These are phyloP conservation scores for Stenogyne calaminthoides DNA, from an alignment of 305 asterid genomes.

Conservation along the genomic window DNA sequence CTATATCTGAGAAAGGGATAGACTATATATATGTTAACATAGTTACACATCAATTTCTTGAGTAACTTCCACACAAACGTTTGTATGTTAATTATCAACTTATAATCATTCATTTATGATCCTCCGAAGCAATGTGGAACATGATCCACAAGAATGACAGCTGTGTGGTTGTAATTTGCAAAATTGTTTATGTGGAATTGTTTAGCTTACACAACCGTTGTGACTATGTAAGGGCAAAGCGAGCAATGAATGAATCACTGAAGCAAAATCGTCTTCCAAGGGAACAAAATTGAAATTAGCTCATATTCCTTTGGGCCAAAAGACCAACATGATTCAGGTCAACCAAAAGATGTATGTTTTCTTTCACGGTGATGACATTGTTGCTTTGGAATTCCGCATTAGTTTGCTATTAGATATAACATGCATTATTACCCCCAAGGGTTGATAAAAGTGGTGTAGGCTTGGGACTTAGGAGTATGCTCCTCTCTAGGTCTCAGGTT, in stretches of 20 bases:
- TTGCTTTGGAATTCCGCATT: slow-evolving; percentile 20
- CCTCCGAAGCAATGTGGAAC: neutral
- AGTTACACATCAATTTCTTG: slow-evolving; percentile 2
- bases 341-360: slow-evolving; percentile 64
- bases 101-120: neutral
- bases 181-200: slow-evolving; percentile 1
- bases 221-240: slow-evolving; percentile 70
- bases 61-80: neutral
- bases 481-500: too few species aligned
- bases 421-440: too few species aligned
- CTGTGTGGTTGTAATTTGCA: neutral
- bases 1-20: slow-evolving; percentile 2
- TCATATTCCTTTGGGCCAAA: slow-evolving; percentile 46
- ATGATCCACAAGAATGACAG: neutral
- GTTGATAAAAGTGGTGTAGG: too few species aligned
- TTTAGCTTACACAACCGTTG: slow-evolving; percentile 16
- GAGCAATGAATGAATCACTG: slow-evolving; percentile 92
- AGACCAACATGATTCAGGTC: slow-evolving; percentile 53
- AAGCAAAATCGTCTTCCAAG: slow-evolving; percentile 83
- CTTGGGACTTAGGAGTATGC: too few species aligned
- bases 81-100: slow-evolving; percentile 14
- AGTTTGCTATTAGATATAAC: slow-evolving; percentile 22
- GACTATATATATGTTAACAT: neutral
- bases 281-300: slow-evolving; percentile 68
- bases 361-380: slow-evolving; percentile 31